A percentile compares a stretch with the other conserved stretches of the same genome.
Evolutionary conservation across 2,329 filamentous ascomycete genomes (phyloP).

Genomic region (Fusarium sp.): DNA sequence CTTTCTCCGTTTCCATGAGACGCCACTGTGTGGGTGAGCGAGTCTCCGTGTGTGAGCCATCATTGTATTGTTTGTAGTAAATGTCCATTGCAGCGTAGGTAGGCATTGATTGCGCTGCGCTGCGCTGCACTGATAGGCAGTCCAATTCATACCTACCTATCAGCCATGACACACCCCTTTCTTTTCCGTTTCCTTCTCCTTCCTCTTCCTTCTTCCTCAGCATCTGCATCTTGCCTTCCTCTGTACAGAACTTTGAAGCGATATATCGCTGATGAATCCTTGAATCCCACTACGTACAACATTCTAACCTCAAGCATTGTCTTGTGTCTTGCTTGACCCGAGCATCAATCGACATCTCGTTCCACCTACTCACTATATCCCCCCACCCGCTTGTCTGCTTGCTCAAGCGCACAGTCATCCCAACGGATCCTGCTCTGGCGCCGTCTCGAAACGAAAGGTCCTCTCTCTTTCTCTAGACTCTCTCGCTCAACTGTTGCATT

Average conservation of each 20-base stretch:
- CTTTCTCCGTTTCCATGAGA: conserved; percentile 24
- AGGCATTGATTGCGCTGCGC: neutral
- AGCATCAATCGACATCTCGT: conserved; percentile 48
- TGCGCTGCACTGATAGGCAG: neutral
- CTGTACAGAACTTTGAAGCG: conserved; percentile 1
- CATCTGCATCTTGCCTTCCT: neutral
- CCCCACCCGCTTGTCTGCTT: conserved; percentile 38
- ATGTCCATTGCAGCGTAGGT: too few relatives aligned
- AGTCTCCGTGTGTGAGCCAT: conserved; percentile 10
- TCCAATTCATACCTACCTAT: conserved; percentile 31
- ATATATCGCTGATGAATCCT: conserved; percentile 25
- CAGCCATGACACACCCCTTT: conserved; percentile 28
- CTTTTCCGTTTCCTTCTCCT: conserved; percentile 9
- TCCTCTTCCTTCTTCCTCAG: neutral
- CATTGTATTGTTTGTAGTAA: neutral
- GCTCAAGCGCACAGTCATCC: conserved; percentile 31
- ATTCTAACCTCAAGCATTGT: neutral
- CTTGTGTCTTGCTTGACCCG: conserved; percentile 28
- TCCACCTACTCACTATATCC: conserved; percentile 32
- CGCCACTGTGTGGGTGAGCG: conserved; percentile 21
- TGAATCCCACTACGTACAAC: conserved; percentile 15
- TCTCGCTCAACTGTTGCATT: conserved; percentile 13
- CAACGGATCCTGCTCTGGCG: conserved; percentile 19
- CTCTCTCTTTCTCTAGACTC: neutral
- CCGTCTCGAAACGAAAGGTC: conserved; percentile 13